Evolutionary conservation across 1,139 yeast species (phyloP).

Genomic region (Yarrowia galli): DNA sequence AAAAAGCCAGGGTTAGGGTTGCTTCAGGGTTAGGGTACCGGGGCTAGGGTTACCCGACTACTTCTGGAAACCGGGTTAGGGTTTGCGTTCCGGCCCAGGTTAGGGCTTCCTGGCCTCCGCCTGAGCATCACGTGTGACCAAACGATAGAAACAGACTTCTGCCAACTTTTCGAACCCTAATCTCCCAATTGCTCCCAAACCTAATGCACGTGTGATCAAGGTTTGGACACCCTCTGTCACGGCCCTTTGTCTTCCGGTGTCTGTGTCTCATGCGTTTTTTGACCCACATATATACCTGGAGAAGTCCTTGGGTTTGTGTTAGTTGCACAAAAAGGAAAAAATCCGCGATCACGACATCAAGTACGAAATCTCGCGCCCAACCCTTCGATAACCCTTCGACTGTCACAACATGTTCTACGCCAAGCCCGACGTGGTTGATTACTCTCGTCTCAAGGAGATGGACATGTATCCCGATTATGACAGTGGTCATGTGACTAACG

Average conservation of each 20-base stretch:
- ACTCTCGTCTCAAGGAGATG: slow-evolving; percentile 31
- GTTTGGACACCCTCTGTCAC: neutral
- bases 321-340: too few relatives aligned
- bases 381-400: too few relatives aligned
- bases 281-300: slow-evolving; percentile 28
- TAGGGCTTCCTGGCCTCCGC: neutral
- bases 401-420: slow-evolving; percentile 9
- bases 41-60: too few relatives aligned
- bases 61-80: neutral
- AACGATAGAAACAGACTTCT: too few relatives aligned
- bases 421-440: slow-evolving; percentile 28
- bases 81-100: too few relatives aligned
- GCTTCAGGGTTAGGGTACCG: neutral
- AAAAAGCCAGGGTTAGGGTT: too few relatives aligned
- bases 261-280: slow-evolving; percentile 31
- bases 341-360: too few relatives aligned
- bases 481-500: neutral
- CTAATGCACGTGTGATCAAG: slow-evolving; percentile 19
- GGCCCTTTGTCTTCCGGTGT: slow-evolving; percentile 3
- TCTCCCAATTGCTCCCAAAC: slow-evolving; percentile 18
- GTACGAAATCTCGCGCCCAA: too few relatives aligned
- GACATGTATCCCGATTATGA: slow-evolving; percentile 27
- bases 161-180: too few relatives aligned
- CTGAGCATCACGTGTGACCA: slow-evolving; percentile 14
- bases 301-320: too few relatives aligned